Conservation (phyloP, 306 rosid genomes). For the Citrullus colocynthis region DNA sequence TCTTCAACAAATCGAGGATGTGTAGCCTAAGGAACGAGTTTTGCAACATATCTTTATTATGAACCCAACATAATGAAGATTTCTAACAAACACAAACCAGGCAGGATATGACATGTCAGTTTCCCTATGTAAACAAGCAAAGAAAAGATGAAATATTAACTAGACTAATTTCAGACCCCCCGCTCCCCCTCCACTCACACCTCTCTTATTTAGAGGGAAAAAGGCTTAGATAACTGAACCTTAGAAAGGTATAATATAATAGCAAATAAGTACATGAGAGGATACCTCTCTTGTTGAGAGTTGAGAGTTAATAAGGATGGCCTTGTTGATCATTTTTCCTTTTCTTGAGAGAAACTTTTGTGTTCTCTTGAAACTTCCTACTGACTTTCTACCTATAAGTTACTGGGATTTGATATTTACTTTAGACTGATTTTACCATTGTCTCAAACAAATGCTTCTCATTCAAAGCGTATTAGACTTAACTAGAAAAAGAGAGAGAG, state of each 20-base stretch:
- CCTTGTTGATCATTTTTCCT: background rate
- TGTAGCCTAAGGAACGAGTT: constrained; percentile 10
- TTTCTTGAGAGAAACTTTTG: background rate
- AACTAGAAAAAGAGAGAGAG: background rate
- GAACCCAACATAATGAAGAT: background rate
- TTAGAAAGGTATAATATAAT: background rate
- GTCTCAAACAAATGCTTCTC: background rate
- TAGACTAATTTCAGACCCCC: too few species aligned
- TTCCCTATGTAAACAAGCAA: background rate
- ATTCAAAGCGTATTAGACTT: background rate
- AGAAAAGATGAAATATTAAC: background rate
- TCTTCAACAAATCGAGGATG: constrained; percentile 48
- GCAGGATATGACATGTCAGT: background rate
- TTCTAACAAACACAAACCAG: background rate
- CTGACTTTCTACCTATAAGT: background rate
- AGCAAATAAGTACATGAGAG: too few species aligned
- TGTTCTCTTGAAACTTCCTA: background rate
- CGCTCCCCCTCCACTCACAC: too few species aligned
- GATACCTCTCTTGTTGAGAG: too few species aligned
- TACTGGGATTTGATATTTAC: background rate
- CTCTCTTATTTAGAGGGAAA: too few species aligned
- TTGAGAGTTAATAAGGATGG: background rate
- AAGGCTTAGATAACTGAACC: background rate
- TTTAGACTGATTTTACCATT: background rate
- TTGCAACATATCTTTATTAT: background rate